These are phyloP conservation scores for Anethum foeniculum DNA, from an alignment of 140 eudicot species.

Conservation along the genomic window DNA sequence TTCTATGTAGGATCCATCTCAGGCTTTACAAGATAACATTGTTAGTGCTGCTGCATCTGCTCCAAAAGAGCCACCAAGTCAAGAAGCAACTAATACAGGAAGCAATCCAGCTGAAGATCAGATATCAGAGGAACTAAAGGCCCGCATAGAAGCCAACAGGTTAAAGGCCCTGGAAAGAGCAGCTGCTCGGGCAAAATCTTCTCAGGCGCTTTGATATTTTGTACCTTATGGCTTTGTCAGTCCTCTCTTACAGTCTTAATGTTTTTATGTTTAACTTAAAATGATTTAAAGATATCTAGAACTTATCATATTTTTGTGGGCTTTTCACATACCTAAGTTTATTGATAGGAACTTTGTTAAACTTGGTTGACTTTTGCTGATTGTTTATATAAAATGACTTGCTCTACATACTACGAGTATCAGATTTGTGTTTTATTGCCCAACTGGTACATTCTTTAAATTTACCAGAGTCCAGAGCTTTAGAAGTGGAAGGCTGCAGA, in stretches of 20 bases:
- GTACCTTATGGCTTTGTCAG: neutral
- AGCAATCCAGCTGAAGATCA: conserved; percentile 12
- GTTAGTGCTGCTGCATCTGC: conserved; percentile 12
- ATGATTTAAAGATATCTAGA: neutral
- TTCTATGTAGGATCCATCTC: conserved; percentile 34
- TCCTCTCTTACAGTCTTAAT: neutral
- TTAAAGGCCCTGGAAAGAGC: conserved; percentile 77
- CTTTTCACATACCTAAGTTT: neutral
- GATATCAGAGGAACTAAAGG: conserved; percentile 61
- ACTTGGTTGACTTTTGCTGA: neutral
- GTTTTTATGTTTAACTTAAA: neutral
- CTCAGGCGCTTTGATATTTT: conserved; percentile 4
- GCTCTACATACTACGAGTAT: neutral
- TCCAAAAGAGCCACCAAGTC: conserved; percentile 15
- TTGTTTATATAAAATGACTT: neutral
- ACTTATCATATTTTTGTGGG: neutral
- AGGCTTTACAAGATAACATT: conserved; percentile 17
- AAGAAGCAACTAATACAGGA: conserved; percentile 10
- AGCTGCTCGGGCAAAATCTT: conserved; percentile 52
- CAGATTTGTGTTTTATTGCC: neutral
- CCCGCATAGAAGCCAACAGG: conserved; percentile 77
- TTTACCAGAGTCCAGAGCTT: neutral
- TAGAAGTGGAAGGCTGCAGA: neutral
- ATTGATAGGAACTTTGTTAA: neutral
- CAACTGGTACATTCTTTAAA: too few species aligned